Percentiles rank a stretch among this genome's conserved stretches.
Evolutionary conservation across 2,329 filamentous ascomycete genomes (phyloP).

Genomic region (Zelopaecilomyces penicillatus): DNA sequence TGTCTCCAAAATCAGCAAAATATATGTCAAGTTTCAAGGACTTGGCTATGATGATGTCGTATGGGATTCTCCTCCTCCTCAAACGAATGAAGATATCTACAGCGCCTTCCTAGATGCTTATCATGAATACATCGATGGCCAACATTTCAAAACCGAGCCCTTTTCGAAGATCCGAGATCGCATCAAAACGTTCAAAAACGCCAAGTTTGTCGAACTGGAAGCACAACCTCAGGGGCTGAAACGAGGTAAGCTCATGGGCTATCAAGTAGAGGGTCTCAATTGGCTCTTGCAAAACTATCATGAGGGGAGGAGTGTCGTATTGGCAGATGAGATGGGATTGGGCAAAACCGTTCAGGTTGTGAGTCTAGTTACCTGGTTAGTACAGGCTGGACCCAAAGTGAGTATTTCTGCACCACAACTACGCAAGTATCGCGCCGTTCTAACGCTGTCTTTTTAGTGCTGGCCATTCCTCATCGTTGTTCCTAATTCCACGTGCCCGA

Average conservation of each 20-base stretch:
- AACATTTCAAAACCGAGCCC: slow-evolving; percentile 54
- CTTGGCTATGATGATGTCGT: slow-evolving; percentile 84
- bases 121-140: slow-evolving; percentile 73
- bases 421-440: no score
- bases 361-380: slow-evolving; percentile 65
- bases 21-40: slow-evolving; percentile 86
- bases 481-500: slow-evolving; percentile 91
- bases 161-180: slow-evolving; percentile 56
- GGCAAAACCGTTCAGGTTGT: slow-evolving; percentile 96
- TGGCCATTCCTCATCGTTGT: slow-evolving; percentile 92
- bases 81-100: slow-evolving; percentile 59
- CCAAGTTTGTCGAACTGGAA: slow-evolving; percentile 60
- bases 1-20: slow-evolving; percentile 62
- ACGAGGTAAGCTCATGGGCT: slow-evolving; percentile 80
- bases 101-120: slow-evolving; percentile 76
- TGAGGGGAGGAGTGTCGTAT: slow-evolving; percentile 71
- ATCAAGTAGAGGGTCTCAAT: slow-evolving; percentile 87
- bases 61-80: slow-evolving; percentile 73
- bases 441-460: slow-evolving; percentile 35
- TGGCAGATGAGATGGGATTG: slow-evolving; percentile 96
- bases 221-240: slow-evolving; percentile 65
- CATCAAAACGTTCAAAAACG: slow-evolving; percentile 56
- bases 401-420: not conserved
- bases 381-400: slow-evolving; percentile 51
- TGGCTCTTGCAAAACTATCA: slow-evolving; percentile 94